Percentiles rank a stretch among this genome's conserved stretches.
phyloP scores from a whole-genome alignment of 495 filamentous ascomycete genomes.

The Hypoxylon trugodes region DNA sequence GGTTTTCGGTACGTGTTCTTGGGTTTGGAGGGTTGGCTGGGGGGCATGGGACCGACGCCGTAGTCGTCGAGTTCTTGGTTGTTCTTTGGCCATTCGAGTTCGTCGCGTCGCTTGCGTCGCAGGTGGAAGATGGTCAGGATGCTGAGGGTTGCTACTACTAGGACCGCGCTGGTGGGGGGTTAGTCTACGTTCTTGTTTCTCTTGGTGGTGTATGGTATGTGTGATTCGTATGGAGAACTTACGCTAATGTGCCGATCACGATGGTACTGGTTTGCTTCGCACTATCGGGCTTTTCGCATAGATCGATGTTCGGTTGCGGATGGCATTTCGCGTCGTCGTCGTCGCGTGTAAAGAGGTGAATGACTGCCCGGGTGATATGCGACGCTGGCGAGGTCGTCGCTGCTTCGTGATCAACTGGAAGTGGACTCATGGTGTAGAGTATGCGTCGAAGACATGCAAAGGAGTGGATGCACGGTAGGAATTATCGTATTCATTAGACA shows the following conservation, averaged over 20 bases:
- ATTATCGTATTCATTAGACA: conserved; percentile 28
- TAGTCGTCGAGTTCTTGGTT: conserved; percentile 47
- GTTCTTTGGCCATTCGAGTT: conserved; percentile 43
- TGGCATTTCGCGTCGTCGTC: conserved; percentile 36
- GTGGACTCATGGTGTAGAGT: conserved; percentile 26
- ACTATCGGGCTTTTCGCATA: conserved; percentile 42
- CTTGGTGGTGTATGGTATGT: neutral
- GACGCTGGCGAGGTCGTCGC: conserved; percentile 6
- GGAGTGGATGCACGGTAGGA: neutral
- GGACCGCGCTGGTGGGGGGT: conserved; percentile 25
- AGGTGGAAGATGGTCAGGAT: conserved; percentile 37
- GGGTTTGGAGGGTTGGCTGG: conserved; percentile 16
- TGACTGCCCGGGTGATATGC: conserved; percentile 27
- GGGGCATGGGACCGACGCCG: conserved; percentile 26
- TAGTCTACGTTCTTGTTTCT: neutral
- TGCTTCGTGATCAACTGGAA: conserved; percentile 22
- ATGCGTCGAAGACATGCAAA: neutral
- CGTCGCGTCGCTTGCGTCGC: conserved; percentile 33
- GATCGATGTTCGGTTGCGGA: conserved; percentile 40
- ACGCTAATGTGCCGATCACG: conserved; percentile 34
- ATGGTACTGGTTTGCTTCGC: conserved; percentile 22
- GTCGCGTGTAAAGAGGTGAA: conserved; percentile 21
- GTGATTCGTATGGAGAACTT: too few relatives aligned
- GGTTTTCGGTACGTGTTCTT: conserved; percentile 30
- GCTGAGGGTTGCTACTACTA: conserved; percentile 21